A percentile compares a stretch with the other conserved stretches of the same genome.
Conservation (phyloP, 768 basidiomycete genomes). For the Boletellus emodensis region DNA sequence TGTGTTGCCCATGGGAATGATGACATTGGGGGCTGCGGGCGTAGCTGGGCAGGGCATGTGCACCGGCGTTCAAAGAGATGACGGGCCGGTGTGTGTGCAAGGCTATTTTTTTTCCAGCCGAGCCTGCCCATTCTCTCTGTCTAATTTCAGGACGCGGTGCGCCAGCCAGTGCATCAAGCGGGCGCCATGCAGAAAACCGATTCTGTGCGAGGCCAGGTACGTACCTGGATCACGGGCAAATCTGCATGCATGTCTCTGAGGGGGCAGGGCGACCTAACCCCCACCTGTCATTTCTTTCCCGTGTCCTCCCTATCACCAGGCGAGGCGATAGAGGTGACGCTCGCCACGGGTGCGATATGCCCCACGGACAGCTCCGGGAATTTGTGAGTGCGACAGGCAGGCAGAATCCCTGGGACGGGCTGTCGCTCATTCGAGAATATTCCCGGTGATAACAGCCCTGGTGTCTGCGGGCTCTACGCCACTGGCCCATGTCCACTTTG, state of each 20-base stretch:
- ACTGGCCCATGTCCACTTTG: not conserved
- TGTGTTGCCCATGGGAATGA: slow-evolving; percentile 16
- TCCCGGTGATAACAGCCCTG: slow-evolving; percentile 19
- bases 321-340: slow-evolving; percentile 31
- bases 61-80: slow-evolving; percentile 49
- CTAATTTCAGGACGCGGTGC: slow-evolving; percentile 58
- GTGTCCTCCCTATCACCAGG: slow-evolving; percentile 14
- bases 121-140: slow-evolving; percentile 59
- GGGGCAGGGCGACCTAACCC: slow-evolving; percentile 18
- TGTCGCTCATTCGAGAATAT: slow-evolving; percentile 24
- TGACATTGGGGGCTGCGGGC: slow-evolving; percentile 14
- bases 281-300: not conserved
- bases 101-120: slow-evolving; percentile 55
- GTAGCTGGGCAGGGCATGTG: slow-evolving; percentile 8
- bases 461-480: not conserved
- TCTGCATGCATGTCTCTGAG: slow-evolving; percentile 40
- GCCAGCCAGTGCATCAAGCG: slow-evolving; percentile 64
- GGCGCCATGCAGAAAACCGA: slow-evolving; percentile 60
- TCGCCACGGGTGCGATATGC: slow-evolving; percentile 23
- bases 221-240: slow-evolving; percentile 40
- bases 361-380: slow-evolving; percentile 14
- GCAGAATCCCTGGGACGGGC: slow-evolving; percentile 8
- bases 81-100: slow-evolving; percentile 55
- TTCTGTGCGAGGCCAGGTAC: slow-evolving; percentile 37
- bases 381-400: not conserved